Evolutionary conservation across 208 protist genomes (phyloP).

Genomic region (Leishmania aethiopica): DNA sequence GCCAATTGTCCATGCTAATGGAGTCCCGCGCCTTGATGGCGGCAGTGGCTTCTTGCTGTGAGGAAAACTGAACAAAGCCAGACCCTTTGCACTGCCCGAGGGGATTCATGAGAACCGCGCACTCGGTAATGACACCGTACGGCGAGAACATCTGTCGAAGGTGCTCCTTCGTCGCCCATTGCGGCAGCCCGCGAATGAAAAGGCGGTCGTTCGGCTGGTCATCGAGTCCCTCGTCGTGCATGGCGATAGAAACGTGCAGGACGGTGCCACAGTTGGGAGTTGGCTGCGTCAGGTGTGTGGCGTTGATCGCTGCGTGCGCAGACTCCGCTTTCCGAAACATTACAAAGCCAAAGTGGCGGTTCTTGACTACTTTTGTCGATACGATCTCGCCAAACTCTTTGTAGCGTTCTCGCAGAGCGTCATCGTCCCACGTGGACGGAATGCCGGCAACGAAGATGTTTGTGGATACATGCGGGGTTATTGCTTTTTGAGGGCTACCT

Average conservation of each 20-base stretch:
- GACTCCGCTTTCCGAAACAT: conserved; percentile 85
- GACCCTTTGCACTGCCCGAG: conserved; percentile 92
- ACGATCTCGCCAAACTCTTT: conserved; percentile 84
- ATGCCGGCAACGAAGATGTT: conserved; percentile 92
- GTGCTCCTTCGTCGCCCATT: conserved; percentile 90
- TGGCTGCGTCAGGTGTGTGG: conserved; percentile 75
- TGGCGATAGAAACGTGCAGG: conserved; percentile 87
- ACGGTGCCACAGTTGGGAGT: conserved; percentile 51
- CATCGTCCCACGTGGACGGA: conserved; percentile 78
- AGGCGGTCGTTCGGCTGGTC: conserved; percentile 86
- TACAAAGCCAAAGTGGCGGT: conserved; percentile 89
- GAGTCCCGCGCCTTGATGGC: conserved; percentile 55
- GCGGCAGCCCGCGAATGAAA: conserved; percentile 86
- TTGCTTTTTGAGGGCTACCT: conserved; percentile 43
- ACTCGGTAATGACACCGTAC: conserved; percentile 72
- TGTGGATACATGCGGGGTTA: conserved; percentile 83
- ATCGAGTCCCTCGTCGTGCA: conserved; percentile 92
- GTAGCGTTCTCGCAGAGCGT: conserved; percentile 66
- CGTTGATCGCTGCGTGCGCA: conserved; percentile 88
- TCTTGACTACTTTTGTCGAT: conserved; percentile 81
- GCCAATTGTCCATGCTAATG: conserved; percentile 80
- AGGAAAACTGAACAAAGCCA: conserved; percentile 88
- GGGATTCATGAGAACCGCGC: conserved; percentile 85
- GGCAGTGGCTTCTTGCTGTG: conserved; percentile 64
- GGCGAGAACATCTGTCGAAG: conserved; percentile 63